Evolutionary conservation across 1,284 basidiomycete species (phyloP).

Genomic region (Fistulina hepatica): DNA sequence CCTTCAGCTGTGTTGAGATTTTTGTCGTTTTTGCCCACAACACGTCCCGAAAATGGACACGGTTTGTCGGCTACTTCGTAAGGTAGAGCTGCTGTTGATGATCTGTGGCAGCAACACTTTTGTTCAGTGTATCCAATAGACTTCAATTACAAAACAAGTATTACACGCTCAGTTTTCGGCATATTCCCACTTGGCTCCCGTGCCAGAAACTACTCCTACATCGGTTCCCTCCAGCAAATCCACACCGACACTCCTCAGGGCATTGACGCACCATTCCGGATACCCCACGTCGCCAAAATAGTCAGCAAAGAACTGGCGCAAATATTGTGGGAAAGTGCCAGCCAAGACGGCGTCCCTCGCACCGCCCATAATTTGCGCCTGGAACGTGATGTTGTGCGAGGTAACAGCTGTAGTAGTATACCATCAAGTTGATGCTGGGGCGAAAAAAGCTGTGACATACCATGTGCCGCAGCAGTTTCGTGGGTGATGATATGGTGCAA

Average conservation of each 20-base stretch:
- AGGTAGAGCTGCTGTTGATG: no score
- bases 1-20: no score
- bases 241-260: conserved; percentile 62
- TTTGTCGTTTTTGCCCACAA: no score
- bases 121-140: no score
- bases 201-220: conserved; percentile 42
- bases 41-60: no score
- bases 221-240: conserved; percentile 51
- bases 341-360: conserved; percentile 68
- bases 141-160: no score
- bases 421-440: no score
- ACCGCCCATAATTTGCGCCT: conserved; percentile 71
- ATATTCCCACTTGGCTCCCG: conserved; percentile 69
- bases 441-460: conserved; percentile 27
- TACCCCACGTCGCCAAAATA: conserved; percentile 65
- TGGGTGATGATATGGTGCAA: conserved; percentile 64
- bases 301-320: conserved; percentile 57
- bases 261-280: conserved; percentile 77
- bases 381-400: conserved; percentile 71
- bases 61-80: no score
- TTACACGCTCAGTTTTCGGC: no score
- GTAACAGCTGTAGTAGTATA: conserved; percentile 44
- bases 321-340: conserved; percentile 65
- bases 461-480: conserved; percentile 73
- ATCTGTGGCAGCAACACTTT: no score